phyloP scores from a whole-genome alignment of 176 grass and related monocot genomes.

The Musa itinerans region DNA sequence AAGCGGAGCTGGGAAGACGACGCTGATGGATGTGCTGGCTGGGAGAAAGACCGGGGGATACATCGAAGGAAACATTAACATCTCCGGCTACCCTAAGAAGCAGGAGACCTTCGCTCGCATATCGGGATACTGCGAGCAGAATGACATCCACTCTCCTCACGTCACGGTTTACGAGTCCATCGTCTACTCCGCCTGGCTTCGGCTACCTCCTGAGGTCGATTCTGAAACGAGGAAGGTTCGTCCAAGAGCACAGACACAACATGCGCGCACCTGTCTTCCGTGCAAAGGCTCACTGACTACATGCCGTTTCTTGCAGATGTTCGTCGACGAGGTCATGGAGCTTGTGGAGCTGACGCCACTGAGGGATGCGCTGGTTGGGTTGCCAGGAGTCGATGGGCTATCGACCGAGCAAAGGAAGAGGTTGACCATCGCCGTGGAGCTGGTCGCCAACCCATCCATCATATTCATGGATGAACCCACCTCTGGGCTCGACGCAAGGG shows the following conservation, averaged over 20 bases:
- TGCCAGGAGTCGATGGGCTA: constrained; percentile 75
- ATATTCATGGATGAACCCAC: constrained; percentile 98
- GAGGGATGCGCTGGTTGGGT: constrained; percentile 68
- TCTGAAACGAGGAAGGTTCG: constrained; percentile 55
- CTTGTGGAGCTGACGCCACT: constrained; percentile 74
- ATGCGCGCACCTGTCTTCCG: not conserved
- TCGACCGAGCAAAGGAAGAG: constrained; percentile 91
- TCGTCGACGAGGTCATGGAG: constrained; percentile 86
- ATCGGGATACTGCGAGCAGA: constrained; percentile 94
- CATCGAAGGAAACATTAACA: constrained; percentile 68
- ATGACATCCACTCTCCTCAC: constrained; percentile 90
- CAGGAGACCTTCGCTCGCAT: constrained; percentile 91
- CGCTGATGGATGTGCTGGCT: constrained; percentile 88
- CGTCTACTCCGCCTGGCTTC: constrained; percentile 76
- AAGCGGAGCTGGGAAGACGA: constrained; percentile 87
- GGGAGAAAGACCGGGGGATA: constrained; percentile 82
- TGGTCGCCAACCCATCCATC: constrained; percentile 84
- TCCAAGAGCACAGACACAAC: not conserved
- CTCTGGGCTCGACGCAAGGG: constrained; percentile 81
- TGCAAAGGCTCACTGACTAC: not conserved
- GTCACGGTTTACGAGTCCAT: constrained; percentile 77
- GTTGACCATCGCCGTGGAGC: constrained; percentile 86
- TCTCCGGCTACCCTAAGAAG: constrained; percentile 83
- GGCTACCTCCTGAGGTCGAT: constrained; percentile 49
- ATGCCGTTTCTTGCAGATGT: constrained; percentile 38